Percentiles rank a stretch among this genome's conserved stretches.
Evolutionary conservation across 805 yeast species (phyloP).

Genomic region (Wickerhamiella galacta): DNA sequence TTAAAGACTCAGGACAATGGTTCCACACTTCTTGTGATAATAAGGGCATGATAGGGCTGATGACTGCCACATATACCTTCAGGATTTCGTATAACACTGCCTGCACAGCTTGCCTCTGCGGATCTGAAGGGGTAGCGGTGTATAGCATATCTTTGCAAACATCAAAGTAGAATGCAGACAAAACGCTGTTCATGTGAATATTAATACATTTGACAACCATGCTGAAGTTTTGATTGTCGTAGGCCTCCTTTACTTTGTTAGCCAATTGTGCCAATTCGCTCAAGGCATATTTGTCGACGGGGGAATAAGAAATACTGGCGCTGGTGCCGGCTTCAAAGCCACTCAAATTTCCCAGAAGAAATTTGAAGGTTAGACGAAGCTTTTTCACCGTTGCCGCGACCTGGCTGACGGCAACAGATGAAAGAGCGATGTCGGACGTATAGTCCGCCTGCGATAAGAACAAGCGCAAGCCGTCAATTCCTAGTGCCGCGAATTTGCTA

Average conservation of each 20-base stretch:
- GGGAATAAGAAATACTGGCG: slow-evolving; percentile 8
- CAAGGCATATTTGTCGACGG: slow-evolving; percentile 47
- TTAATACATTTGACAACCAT: slow-evolving; percentile 51
- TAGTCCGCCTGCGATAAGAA: slow-evolving; percentile 86
- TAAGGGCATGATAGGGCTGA: slow-evolving; percentile 72
- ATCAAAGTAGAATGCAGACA: slow-evolving; percentile 78
- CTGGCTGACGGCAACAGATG: slow-evolving; percentile 53
- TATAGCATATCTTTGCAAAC: slow-evolving; percentile 72
- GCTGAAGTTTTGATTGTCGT: slow-evolving; percentile 46
- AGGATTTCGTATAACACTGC: slow-evolving; percentile 44
- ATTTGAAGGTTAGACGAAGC: slow-evolving; percentile 64
- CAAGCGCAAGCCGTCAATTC: slow-evolving; percentile 79
- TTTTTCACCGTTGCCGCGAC: slow-evolving; percentile 72
- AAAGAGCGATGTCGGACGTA: slow-evolving; percentile 60
- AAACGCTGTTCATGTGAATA: slow-evolving; percentile 52
- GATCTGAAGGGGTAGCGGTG: slow-evolving; percentile 37
- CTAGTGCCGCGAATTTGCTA: slow-evolving; percentile 31
- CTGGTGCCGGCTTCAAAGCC: slow-evolving; percentile 19
- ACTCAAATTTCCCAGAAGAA: slow-evolving; percentile 60
- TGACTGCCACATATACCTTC: slow-evolving; percentile 41
- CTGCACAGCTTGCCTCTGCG: slow-evolving; percentile 42
- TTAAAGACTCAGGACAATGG: slow-evolving; percentile 26
- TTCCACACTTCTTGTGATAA: slow-evolving; percentile 84
- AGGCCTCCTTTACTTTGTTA: slow-evolving; percentile 27
- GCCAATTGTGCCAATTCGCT: slow-evolving; percentile 36